These are phyloP conservation scores for Diaporthe ampelina DNA, from an alignment of 2,329 filamentous ascomycete species.

Conservation along the genomic window DNA sequence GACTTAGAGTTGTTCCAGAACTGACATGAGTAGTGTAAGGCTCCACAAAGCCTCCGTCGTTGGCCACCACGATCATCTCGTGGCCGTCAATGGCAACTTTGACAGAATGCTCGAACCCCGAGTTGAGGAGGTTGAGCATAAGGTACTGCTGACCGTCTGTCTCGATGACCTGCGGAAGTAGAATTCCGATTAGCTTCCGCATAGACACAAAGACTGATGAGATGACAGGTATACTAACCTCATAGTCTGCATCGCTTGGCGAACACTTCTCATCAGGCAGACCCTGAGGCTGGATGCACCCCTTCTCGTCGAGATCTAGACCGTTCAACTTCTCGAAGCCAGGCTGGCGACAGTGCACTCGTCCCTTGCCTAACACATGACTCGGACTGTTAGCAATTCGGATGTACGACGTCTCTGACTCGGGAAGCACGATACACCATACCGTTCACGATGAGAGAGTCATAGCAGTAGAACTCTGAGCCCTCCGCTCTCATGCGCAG, in stretches of 20 bases:
- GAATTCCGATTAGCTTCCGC: not conserved
- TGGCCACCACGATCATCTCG: slow-evolving; percentile 45
- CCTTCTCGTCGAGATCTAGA: slow-evolving; percentile 37
- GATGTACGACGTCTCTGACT: not conserved
- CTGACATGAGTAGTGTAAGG: slow-evolving; percentile 37
- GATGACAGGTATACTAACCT: not conserved
- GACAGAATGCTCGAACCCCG: slow-evolving; percentile 43
- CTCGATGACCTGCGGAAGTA: slow-evolving; percentile 39
- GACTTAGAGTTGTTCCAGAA: not conserved
- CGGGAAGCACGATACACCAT: not conserved
- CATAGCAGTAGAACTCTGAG: slow-evolving; percentile 44
- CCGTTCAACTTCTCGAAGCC: slow-evolving; percentile 40
- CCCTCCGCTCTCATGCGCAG: slow-evolving; percentile 42
- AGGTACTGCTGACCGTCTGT: slow-evolving; percentile 41
- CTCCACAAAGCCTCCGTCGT: slow-evolving; percentile 45
- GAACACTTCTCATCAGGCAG: slow-evolving; percentile 26
- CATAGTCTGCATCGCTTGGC: slow-evolving; percentile 32
- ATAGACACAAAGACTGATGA: not conserved
- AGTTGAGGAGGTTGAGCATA: slow-evolving; percentile 44
- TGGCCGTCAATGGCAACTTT: slow-evolving; percentile 44
- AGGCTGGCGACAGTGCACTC: slow-evolving; percentile 43
- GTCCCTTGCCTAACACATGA: slow-evolving; percentile 43
- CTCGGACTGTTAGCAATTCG: slow-evolving; percentile 4
- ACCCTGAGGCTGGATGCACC: slow-evolving; percentile 38
- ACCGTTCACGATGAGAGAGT: slow-evolving; percentile 47